Conservation (phyloP, 177 flowering plant genomes). For the Vitis hybrid region DNA sequence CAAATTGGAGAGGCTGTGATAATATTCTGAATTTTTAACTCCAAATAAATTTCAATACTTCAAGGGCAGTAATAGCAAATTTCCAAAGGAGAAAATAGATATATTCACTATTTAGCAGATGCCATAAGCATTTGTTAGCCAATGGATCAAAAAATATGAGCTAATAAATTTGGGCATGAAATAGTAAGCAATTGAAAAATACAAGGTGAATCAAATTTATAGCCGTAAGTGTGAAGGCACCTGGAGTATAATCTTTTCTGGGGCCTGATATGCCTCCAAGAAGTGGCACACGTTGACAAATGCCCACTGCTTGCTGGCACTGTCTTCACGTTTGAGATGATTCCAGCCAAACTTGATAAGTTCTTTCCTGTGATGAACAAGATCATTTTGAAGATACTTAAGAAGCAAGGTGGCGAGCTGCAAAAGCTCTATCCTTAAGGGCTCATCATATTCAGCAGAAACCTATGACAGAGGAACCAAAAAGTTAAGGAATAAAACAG, state of each 20-base stretch:
- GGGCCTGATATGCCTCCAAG: slow-evolving; percentile 98
- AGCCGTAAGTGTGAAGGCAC: slow-evolving; percentile 28
- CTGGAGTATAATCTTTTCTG: slow-evolving; percentile 98
- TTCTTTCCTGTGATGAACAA: slow-evolving; percentile 95
- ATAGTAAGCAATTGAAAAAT: too few relatives aligned
- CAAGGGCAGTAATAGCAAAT: too few relatives aligned
- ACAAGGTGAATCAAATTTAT: too few relatives aligned
- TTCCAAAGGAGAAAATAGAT: too few relatives aligned
- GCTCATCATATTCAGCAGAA: slow-evolving; percentile 96
- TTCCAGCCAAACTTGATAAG: slow-evolving; percentile 99
- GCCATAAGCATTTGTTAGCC: too few relatives aligned
- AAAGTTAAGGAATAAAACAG: not conserved
- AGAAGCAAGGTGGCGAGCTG: slow-evolving; percentile 97
- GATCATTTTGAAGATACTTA: slow-evolving; percentile 92
- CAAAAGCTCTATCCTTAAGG: slow-evolving; percentile 96
- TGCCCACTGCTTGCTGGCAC: slow-evolving; percentile 99
- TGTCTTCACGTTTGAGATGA: slow-evolving; percentile 99
- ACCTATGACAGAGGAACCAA: slow-evolving; percentile 41
- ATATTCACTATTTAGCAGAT: too few relatives aligned
- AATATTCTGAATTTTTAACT: too few relatives aligned
- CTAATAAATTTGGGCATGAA: too few relatives aligned
- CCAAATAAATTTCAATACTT: too few relatives aligned
- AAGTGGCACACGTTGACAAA: slow-evolving; percentile 99
- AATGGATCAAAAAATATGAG: too few relatives aligned
- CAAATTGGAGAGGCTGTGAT: too few relatives aligned